phyloP scores from a whole-genome alignment of 208 protist species.

The Acanthamoeba triangularis region DNA sequence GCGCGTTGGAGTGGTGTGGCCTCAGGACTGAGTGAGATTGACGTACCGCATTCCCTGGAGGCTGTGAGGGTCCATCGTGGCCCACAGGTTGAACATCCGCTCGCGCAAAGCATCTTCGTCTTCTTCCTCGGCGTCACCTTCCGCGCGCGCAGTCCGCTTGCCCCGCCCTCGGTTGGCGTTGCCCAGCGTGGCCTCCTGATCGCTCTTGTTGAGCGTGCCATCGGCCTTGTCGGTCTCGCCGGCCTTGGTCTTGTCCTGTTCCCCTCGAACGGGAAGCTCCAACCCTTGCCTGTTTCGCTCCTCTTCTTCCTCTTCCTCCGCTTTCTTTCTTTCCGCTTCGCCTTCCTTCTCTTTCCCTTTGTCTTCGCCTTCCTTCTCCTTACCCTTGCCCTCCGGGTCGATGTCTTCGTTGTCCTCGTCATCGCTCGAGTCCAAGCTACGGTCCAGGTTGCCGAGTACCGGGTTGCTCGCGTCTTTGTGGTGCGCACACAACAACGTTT shows the following conservation, averaged over 20 bases:
- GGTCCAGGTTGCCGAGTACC: background rate
- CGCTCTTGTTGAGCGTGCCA: background rate
- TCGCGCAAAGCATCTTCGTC: slow-evolving; percentile 19
- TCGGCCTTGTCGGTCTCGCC: background rate
- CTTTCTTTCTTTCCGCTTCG: background rate
- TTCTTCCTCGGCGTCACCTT: background rate
- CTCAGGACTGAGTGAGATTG: no score
- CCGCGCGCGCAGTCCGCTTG: background rate
- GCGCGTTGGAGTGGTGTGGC: background rate
- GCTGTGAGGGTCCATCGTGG: slow-evolving; percentile 72
- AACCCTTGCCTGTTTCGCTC: slow-evolving; percentile 31
- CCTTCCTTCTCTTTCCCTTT: background rate
- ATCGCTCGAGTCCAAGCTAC: slow-evolving; percentile 69
- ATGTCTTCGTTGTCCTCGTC: slow-evolving; percentile 77
- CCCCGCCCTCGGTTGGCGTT: background rate
- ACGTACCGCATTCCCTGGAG: slow-evolving; percentile 42
- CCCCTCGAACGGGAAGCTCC: background rate
- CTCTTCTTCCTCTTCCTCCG: slow-evolving; percentile 20
- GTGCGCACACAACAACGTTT: background rate
- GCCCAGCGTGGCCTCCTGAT: background rate
- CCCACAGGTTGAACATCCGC: slow-evolving; percentile 23
- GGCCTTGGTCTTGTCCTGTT: slow-evolving; percentile 19
- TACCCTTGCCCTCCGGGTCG: slow-evolving; percentile 24
- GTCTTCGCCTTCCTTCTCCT: background rate
- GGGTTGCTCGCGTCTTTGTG: background rate